Evolutionary conservation across 2,329 filamentous ascomycete species (phyloP).

Genomic region (Penicillium occitanis): DNA sequence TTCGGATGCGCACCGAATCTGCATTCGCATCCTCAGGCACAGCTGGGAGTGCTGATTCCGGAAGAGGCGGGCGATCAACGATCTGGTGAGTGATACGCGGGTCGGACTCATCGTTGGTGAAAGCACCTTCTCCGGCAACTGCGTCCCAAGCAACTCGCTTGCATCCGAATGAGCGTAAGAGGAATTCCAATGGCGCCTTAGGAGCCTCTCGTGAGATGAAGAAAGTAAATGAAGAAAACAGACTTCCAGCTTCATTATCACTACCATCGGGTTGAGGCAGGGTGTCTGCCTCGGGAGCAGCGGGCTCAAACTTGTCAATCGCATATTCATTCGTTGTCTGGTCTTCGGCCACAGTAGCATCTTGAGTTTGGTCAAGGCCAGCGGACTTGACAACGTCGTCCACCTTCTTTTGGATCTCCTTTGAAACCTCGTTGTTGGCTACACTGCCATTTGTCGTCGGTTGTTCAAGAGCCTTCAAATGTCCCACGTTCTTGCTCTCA

Average conservation of each 20-base stretch:
- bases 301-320: constrained; percentile 89
- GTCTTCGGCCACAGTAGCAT: constrained; percentile 45
- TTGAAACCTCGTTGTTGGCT: constrained; percentile 60
- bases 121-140: constrained; percentile 86
- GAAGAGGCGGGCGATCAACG: constrained; percentile 81
- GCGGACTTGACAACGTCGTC: constrained; percentile 52
- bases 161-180: constrained; percentile 91
- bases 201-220: constrained; percentile 94
- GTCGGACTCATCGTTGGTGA: constrained; percentile 84
- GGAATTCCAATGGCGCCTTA: constrained; percentile 84
- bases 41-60: constrained; percentile 52
- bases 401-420: constrained; percentile 68
- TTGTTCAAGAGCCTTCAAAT: constrained; percentile 50
- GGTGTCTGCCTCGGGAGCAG: constrained; percentile 78
- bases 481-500: constrained; percentile 66
- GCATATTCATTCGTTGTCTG: constrained; percentile 57
- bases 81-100: constrained; percentile 93
- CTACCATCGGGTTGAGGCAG: constrained; percentile 74
- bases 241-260: constrained; percentile 65
- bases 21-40: constrained; percentile 45
- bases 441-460: constrained; percentile 55
- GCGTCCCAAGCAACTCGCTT: constrained; percentile 94
- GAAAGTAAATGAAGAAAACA: constrained; percentile 87
- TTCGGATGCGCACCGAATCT: constrained; percentile 49
- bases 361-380: constrained; percentile 43